Percentiles rank a stretch among this genome's conserved stretches.
Evolutionary conservation across 768 basidiomycete species (phyloP).

Genomic region (Sistotremastrum niveocremeum): DNA sequence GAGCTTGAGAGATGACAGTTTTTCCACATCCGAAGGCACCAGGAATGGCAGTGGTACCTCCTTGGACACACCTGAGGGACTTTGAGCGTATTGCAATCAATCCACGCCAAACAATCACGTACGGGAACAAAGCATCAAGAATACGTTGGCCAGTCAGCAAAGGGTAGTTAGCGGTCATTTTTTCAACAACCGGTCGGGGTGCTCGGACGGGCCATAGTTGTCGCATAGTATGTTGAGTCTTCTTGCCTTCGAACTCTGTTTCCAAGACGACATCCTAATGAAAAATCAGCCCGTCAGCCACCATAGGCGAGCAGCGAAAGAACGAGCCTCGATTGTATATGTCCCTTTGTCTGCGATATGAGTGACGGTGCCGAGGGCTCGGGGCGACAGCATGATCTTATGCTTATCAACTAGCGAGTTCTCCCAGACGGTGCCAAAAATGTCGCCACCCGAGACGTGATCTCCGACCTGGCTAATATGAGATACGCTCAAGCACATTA

Average conservation of each 20-base stretch:
- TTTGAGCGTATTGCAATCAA: slow-evolving; percentile 1
- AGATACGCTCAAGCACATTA: not conserved
- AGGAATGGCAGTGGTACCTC: slow-evolving; percentile 93
- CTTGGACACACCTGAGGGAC: slow-evolving; percentile 70
- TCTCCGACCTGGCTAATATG: slow-evolving; percentile 61
- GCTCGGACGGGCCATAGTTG: slow-evolving; percentile 99
- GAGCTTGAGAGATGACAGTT: slow-evolving; percentile 95
- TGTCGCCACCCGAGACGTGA: slow-evolving; percentile 93
- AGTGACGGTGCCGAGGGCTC: slow-evolving; percentile 90
- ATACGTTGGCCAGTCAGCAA: slow-evolving; percentile 94
- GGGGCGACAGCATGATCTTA: slow-evolving; percentile 92
- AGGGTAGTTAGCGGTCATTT: slow-evolving; percentile 84
- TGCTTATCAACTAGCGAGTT: slow-evolving; percentile 95
- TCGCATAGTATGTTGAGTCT: slow-evolving; percentile 88
- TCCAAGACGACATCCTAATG: slow-evolving; percentile 84
- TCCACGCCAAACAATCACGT: slow-evolving; percentile 18
- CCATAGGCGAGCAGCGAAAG: not conserved
- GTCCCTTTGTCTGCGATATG: slow-evolving; percentile 88
- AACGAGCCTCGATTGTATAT: slow-evolving; percentile 75
- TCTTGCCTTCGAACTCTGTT: slow-evolving; percentile 95
- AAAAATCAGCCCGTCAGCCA: not conserved
- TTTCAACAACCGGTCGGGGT: slow-evolving; percentile 90
- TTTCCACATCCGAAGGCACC: slow-evolving; percentile 99
- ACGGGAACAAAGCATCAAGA: slow-evolving; percentile 93
- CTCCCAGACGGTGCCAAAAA: slow-evolving; percentile 91